phyloP scores from a whole-genome alignment of 2,329 filamentous ascomycete species.

The Rutstroemia sp. region DNA sequence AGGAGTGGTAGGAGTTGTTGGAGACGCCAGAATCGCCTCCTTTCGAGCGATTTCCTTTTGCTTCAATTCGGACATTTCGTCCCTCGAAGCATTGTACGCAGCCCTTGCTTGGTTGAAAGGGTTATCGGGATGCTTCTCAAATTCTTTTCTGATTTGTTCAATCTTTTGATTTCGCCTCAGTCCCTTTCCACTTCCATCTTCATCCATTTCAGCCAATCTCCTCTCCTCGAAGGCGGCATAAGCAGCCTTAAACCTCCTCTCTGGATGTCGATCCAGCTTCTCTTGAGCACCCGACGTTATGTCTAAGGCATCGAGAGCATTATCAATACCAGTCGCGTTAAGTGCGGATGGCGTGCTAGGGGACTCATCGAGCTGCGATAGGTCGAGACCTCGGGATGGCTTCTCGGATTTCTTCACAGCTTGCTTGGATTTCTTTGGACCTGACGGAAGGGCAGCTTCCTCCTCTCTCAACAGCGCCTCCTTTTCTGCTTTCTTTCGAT shows the following conservation, averaged over 20 bases:
- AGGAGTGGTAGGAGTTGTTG: background rate
- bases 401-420: slow-evolving; percentile 62
- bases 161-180: slow-evolving; percentile 78
- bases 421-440: slow-evolving; percentile 60
- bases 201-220: slow-evolving; percentile 75
- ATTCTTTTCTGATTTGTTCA: slow-evolving; percentile 81
- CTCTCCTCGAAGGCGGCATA: slow-evolving; percentile 77
- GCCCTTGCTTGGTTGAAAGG: slow-evolving; percentile 83
- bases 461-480: slow-evolving; percentile 79
- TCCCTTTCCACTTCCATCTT: slow-evolving; percentile 64
- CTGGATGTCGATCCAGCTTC: slow-evolving; percentile 83
- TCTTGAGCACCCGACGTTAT: slow-evolving; percentile 49
- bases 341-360: slow-evolving; percentile 45
- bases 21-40: slow-evolving; percentile 56
- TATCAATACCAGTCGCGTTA: slow-evolving; percentile 84
- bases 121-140: slow-evolving; percentile 90
- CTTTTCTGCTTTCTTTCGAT: slow-evolving; percentile 86
- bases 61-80: slow-evolving; percentile 63
- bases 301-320: slow-evolving; percentile 80
- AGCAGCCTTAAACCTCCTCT: slow-evolving; percentile 80
- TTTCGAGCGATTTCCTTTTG: slow-evolving; percentile 64
- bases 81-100: slow-evolving; percentile 68
- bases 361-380: slow-evolving; percentile 61
- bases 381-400: slow-evolving; percentile 65
- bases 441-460: slow-evolving; percentile 38